A percentile compares a stretch with the other conserved stretches of the same genome.
These are phyloP conservation scores for Diaporthe velutina DNA, from an alignment of 2,329 filamentous ascomycete genomes.

Conservation along the genomic window DNA sequence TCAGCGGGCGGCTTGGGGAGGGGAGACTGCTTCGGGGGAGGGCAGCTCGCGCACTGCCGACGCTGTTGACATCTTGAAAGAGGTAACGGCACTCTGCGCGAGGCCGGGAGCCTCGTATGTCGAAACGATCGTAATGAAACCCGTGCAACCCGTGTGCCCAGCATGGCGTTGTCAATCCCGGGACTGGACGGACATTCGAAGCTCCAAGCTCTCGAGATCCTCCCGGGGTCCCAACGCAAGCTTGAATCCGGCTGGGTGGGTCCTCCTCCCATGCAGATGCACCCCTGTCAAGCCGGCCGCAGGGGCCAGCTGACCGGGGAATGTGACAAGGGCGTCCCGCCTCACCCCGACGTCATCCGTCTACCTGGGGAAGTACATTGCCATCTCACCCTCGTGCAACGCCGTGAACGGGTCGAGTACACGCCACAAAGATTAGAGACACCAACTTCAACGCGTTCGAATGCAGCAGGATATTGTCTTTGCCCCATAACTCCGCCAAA, in stretches of 20 bases:
- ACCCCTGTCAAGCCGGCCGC: conserved; percentile 24
- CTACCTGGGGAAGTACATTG: conserved; percentile 7
- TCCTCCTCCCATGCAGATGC: neutral
- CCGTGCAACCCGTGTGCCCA: conserved; percentile 43
- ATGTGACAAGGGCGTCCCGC: conserved; percentile 21
- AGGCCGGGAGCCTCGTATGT: neutral
- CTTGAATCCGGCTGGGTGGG: conserved; percentile 17
- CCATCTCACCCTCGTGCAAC: conserved; percentile 6
- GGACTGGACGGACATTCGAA: neutral
- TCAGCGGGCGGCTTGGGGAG: conserved; percentile 55
- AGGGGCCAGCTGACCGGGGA: conserved; percentile 32
- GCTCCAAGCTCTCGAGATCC: neutral
- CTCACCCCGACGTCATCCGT: conserved; percentile 28
- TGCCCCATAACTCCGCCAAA: neutral
- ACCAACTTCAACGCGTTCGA: neutral
- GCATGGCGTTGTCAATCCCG: conserved; percentile 43
- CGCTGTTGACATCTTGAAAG: conserved; percentile 16
- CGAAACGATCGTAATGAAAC: conserved; percentile 36
- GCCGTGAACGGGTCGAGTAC: neutral
- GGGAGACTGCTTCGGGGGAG: conserved; percentile 44
- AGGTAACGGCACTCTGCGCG: neutral
- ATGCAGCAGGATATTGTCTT: neutral
- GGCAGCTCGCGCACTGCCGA: conserved; percentile 47
- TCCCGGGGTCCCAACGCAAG: neutral
- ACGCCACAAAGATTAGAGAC: neutral